Percentiles rank a stretch among this genome's conserved stretches.
phyloP scores from a whole-genome alignment of 805 yeast genomes.

The Metschnikowia amazonensis region DNA sequence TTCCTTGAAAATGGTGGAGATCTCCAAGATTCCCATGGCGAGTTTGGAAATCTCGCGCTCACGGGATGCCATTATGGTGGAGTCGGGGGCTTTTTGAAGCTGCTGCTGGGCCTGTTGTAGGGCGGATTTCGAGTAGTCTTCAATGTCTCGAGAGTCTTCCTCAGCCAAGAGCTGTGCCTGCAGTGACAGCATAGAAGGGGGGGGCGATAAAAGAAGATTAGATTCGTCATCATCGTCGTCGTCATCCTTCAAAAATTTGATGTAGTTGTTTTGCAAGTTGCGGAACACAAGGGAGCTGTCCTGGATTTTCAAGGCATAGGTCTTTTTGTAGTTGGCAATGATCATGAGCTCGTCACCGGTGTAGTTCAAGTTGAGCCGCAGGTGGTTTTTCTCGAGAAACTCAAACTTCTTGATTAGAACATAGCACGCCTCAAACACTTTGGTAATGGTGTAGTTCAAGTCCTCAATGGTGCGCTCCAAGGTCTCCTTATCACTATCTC shows the following conservation, averaged over 20 bases:
- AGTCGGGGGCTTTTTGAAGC: constrained; percentile 21
- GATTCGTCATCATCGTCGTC: constrained; percentile 49
- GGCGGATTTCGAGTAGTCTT: constrained; percentile 51
- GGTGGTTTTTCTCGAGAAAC: constrained; percentile 36
- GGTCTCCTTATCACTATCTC: constrained; percentile 72
- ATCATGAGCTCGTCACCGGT: constrained; percentile 53
- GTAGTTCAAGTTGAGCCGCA: constrained; percentile 39
- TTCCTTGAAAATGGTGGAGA: constrained; percentile 88
- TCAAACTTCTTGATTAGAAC: constrained; percentile 65
- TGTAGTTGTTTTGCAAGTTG: constrained; percentile 83
- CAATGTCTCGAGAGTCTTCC: constrained; percentile 23
- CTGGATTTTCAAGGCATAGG: constrained; percentile 82
- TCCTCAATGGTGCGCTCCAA: constrained; percentile 79
- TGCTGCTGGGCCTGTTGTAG: constrained; percentile 44
- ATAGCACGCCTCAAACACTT: constrained; percentile 74
- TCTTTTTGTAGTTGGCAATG: constrained; percentile 76
- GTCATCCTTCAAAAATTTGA: constrained; percentile 78
- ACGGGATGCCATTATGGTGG: constrained; percentile 54
- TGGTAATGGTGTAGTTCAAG: constrained; percentile 69
- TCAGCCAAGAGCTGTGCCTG: constrained; percentile 10
- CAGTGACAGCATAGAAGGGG: neutral
- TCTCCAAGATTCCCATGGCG: constrained; percentile 92
- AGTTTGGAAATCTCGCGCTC: constrained; percentile 86
- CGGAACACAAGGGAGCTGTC: constrained; percentile 72
- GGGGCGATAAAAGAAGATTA: constrained; percentile 3